Evolutionary conservation across 176 grass and related monocot genomes (phyloP).

Genomic region (Calamus simplicifolius): DNA sequence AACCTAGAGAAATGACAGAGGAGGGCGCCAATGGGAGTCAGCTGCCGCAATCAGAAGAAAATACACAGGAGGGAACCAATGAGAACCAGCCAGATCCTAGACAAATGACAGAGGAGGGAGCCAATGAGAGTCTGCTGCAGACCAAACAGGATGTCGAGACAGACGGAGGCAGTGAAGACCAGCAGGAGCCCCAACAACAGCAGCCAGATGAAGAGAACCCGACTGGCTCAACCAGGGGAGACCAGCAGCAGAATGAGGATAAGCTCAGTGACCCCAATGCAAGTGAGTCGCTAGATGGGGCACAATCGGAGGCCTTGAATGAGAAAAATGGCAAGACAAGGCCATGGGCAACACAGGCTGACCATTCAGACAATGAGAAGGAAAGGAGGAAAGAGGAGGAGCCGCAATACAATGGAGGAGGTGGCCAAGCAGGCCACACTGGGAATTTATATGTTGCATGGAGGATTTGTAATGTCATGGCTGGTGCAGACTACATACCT

Average conservation of each 20-base stretch:
- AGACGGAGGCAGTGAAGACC: constrained; percentile 1
- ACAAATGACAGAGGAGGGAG: not conserved
- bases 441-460: constrained; percentile 33
- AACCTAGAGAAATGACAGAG: not conserved
- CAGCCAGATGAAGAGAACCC: constrained; percentile 3
- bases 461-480: constrained; percentile 60
- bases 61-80: not conserved
- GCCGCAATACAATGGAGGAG: constrained; percentile 18
- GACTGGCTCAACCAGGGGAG: not conserved
- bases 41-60: no score
- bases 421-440: constrained; percentile 6
- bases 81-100: not conserved
- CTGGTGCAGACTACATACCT: constrained; percentile 81
- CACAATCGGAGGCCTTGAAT: constrained; percentile 5
- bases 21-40: constrained; percentile 2
- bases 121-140: constrained; percentile 2
- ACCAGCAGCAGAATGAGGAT: not conserved
- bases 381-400: constrained; percentile 40
- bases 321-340: constrained; percentile 19
- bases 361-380: constrained; percentile 63
- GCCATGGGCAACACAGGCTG: constrained; percentile 60
- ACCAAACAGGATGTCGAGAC: constrained; percentile 22
- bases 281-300: constrained; percentile 21
- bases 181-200: constrained; percentile 12
- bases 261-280: not conserved